Evolutionary conservation across 1,284 basidiomycete genomes (phyloP).

Genomic region (Sparassis latifolia): DNA sequence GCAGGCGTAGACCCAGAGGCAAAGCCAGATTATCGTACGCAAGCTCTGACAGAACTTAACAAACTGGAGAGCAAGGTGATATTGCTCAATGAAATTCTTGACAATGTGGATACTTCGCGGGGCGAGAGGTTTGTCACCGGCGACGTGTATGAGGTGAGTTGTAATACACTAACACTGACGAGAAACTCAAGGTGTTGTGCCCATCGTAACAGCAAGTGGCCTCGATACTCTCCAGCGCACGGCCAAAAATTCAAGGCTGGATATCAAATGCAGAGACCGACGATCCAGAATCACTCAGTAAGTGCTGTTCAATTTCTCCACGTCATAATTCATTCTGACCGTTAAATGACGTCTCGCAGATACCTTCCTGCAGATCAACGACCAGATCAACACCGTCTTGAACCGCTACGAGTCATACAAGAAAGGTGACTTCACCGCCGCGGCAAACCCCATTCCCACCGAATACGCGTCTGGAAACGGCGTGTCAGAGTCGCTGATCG

Average conservation of each 20-base stretch:
- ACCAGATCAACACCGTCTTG: constrained; percentile 92
- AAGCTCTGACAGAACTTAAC: constrained; percentile 86
- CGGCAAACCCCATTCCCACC: constrained; percentile 57
- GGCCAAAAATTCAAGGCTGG: constrained; percentile 97
- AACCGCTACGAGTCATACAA: constrained; percentile 90
- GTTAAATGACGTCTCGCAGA: constrained; percentile 39
- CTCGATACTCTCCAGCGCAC: constrained; percentile 71
- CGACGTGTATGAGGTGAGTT: constrained; percentile 86
- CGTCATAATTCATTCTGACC: background rate
- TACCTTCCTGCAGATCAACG: constrained; percentile 92
- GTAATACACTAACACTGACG: constrained; percentile 1
- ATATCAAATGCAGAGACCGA: constrained; percentile 86
- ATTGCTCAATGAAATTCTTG: constrained; percentile 92
- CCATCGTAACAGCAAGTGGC: constrained; percentile 74
- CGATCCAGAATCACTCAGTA: constrained; percentile 85
- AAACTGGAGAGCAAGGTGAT: constrained; percentile 95
- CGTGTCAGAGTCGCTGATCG: constrained; percentile 54
- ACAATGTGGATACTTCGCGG: constrained; percentile 73
- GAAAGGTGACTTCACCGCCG: constrained; percentile 74
- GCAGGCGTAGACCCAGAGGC: constrained; percentile 94
- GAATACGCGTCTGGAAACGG: constrained; percentile 32
- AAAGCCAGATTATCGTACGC: constrained; percentile 88
- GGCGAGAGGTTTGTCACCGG: constrained; percentile 79
- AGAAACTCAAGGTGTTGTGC: background rate
- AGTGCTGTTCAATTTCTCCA: constrained; percentile 16